These are phyloP conservation scores for Perkinsus chesapeaki DNA, from an alignment of 169 alveolate species.

Conservation along the genomic window DNA sequence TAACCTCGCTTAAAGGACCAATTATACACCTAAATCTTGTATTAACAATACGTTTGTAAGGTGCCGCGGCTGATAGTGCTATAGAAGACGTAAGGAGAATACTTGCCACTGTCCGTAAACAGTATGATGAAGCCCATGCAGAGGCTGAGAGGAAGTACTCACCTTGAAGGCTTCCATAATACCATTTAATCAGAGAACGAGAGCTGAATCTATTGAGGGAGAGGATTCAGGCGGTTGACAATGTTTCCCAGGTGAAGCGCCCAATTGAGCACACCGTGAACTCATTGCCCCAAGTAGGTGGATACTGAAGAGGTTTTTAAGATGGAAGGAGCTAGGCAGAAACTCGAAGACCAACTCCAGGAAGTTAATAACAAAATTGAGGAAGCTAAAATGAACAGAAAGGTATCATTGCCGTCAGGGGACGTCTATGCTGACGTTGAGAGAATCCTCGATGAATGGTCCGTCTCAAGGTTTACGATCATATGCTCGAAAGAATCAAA, in stretches of 20 bases:
- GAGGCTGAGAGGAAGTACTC: neutral
- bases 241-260: neutral
- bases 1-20: too few species aligned
- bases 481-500: slow-evolving; percentile 31
- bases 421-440: too few species aligned
- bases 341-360: neutral
- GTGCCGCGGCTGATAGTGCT: too few species aligned
- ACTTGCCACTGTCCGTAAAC: neutral
- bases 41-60: too few species aligned
- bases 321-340: neutral
- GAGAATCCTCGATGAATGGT: too few species aligned
- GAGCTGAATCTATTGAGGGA: neutral
- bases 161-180: neutral
- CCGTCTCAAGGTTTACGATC: slow-evolving; percentile 11
- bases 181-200: neutral
- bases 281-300: neutral
- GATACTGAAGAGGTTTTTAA: neutral
- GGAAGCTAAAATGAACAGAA: neutral
- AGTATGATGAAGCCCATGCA: neutral
- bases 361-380: neutral
- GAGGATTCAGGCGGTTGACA: neutral
- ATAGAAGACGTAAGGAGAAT: neutral
- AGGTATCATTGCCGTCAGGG: neutral
- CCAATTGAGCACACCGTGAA: neutral
- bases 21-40: too few species aligned